Evolutionary conservation across 305 asterid genomes (phyloP), one percentile per base, ranked within the genome.

Genomic region (Vinca major): DNA sequence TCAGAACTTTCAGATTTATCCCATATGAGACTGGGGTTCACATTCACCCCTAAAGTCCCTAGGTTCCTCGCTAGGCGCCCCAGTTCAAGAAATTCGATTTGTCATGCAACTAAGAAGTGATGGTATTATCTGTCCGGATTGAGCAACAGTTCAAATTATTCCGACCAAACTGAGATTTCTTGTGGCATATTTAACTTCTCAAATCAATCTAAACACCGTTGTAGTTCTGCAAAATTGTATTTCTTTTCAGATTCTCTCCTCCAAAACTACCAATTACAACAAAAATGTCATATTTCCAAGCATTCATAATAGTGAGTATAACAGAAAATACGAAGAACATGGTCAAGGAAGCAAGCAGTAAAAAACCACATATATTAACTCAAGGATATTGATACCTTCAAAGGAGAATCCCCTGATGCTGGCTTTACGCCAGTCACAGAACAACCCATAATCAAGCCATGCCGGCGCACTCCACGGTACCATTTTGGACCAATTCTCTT

Each of bases 391-490:
- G 52, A 0, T 73, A 80, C 81, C 81, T 80, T 57, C 60, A 80
- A 48, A 0, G 84, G 84, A 26, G 84, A 80, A 63, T 80, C 84
- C 13, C 84, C 84, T 7, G 75, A 69, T 1, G 13, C 9, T 11
- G 79, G 77, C 65, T 80, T 80, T 57, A 80, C 79, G 41, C 84
- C 84, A 13, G 84, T 80, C 44, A 77, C 84, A 21, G 84, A 80
- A 52, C 84, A 80, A 13, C 84, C 84, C 81, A 77, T 80, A 50
- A 80, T 80, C 70, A 80, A 52, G 62, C 81, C 81, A 43, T 80
- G 81, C 1, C 81, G 69, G 3, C 84, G 81, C 45, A 80, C 81
- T 48, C 84, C 79, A 62, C 79, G 79, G 45, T 80, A 80, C 81
- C 84, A 80, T 67, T 77, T 80, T 71, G 81, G 81, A 17, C 84